phyloP scores from a whole-genome alignment of 139 green algal species.

The Chlamydomonas incerta region DNA sequence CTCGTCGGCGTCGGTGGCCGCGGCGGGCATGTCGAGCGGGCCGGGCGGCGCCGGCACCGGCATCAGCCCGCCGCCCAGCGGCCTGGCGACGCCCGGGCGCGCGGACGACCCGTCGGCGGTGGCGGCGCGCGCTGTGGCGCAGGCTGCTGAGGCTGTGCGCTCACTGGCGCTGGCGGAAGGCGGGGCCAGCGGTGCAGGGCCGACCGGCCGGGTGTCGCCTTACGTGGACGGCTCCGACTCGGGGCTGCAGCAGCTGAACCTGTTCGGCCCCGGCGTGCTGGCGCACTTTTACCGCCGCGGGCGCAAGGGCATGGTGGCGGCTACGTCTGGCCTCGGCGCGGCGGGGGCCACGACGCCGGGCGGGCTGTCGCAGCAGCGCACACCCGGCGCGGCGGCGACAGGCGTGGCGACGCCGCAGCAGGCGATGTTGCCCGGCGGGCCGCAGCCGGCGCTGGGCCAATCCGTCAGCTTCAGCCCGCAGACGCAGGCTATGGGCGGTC shows the following conservation, averaged over 20 bases:
- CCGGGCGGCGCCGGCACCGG: background rate
- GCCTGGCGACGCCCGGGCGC: constrained; percentile 7
- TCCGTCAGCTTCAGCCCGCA: no score
- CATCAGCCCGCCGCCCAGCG: constrained; percentile 12
- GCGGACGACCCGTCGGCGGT: background rate
- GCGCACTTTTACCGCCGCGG: constrained; percentile 34
- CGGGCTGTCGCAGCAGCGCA: no score
- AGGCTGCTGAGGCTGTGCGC: constrained; percentile 14
- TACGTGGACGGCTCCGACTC: constrained; percentile 24
- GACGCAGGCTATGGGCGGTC: no score
- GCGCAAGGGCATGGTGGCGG: background rate
- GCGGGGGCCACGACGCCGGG: background rate
- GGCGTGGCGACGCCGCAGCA: no score
- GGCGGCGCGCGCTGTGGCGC: background rate
- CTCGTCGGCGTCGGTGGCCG: background rate
- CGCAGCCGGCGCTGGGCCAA: no score
- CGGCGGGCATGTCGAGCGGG: no score
- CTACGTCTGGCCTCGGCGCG: background rate
- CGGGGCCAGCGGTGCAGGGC: background rate
- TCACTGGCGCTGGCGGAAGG: background rate
- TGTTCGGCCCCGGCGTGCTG: constrained; percentile 26
- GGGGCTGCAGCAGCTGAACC: constrained; percentile 32
- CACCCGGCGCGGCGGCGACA: no score
- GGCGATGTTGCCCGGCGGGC: no score
- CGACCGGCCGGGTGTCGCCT: background rate